Percentiles rank a stretch among this genome's conserved stretches.
Evolutionary conservation across 352 stramenopile genomes (phyloP).

Genomic region (Elongisporangium undulatum): DNA sequence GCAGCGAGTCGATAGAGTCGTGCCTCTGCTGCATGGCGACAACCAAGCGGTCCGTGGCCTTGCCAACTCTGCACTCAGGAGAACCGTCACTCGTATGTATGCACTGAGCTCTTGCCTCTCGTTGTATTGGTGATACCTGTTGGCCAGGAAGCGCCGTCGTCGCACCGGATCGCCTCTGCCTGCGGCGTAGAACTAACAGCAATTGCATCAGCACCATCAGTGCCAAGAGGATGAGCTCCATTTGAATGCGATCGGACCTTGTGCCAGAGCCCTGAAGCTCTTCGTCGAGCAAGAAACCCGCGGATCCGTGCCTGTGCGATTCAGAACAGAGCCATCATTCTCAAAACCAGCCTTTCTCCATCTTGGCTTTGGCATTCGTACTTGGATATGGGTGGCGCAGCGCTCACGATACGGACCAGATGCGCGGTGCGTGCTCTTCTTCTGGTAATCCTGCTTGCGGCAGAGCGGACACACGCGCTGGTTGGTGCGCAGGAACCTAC

Average conservation of each 20-base stretch:
- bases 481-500: slow-evolving; percentile 68
- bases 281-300: slow-evolving; percentile 23
- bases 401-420: slow-evolving; percentile 40
- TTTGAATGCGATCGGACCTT: slow-evolving; percentile 11
- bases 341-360: not conserved
- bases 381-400: slow-evolving; percentile 59
- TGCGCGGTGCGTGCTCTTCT: slow-evolving; percentile 46
- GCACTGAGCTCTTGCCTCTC: too few species aligned
- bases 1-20: slow-evolving; percentile 80
- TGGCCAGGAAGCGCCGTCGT: slow-evolving; percentile 58
- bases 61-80: slow-evolving; percentile 31
- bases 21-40: slow-evolving; percentile 50
- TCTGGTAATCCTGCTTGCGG: slow-evolving; percentile 82
- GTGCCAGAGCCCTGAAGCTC: slow-evolving; percentile 19
- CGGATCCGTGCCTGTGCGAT: slow-evolving; percentile 24
- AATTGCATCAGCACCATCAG: not conserved
- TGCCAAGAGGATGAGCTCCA: not conserved
- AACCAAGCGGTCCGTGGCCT: slow-evolving; percentile 54
- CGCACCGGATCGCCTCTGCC: slow-evolving; percentile 51
- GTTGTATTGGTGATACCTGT: slow-evolving; percentile 25
- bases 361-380: slow-evolving; percentile 4
- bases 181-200: slow-evolving; percentile 62
- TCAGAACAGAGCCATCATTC: not conserved
- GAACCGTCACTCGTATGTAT: not conserved
- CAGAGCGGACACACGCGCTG: slow-evolving; percentile 81